Percentiles rank a stretch among this genome's conserved stretches.
Conservation (phyloP, 1,284 basidiomycete genomes). For the Moniliophthora roreri region DNA sequence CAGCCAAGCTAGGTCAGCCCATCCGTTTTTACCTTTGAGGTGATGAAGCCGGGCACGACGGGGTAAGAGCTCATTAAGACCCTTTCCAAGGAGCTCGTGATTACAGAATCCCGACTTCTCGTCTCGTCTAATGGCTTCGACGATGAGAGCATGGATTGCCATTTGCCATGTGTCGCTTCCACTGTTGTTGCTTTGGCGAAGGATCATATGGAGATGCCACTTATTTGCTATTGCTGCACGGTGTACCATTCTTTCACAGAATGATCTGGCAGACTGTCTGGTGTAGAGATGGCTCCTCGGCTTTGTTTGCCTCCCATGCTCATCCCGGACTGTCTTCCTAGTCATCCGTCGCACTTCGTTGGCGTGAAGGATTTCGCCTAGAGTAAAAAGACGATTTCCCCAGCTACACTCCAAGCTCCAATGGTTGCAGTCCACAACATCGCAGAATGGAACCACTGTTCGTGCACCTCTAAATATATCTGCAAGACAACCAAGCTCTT, state of each 20-base stretch:
- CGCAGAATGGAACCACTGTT: conserved; percentile 23
- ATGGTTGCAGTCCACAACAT: conserved; percentile 21
- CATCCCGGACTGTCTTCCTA: background rate
- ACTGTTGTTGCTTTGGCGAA: conserved; percentile 21
- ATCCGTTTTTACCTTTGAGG: conserved; percentile 21
- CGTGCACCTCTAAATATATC: conserved; percentile 23
- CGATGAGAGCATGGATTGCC: conserved; percentile 25
- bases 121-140: conserved; percentile 24
- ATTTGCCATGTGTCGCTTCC: conserved; percentile 23
- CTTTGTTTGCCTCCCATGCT: too few species aligned
- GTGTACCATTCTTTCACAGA: conserved; percentile 18
- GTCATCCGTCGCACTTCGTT: conserved; percentile 17
- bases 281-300: background rate
- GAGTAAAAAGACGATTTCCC: conserved; percentile 22
- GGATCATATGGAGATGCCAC: conserved; percentile 26
- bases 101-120: conserved; percentile 13
- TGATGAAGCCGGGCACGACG: conserved; percentile 20
- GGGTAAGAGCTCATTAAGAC: conserved; percentile 25
- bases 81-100: conserved; percentile 23
- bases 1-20: conserved; percentile 26
- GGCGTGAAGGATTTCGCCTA: conserved; percentile 24
- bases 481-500: conserved; percentile 22
- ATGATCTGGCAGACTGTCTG: conserved; percentile 15
- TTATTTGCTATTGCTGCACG: conserved; percentile 15
- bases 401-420: conserved; percentile 19